Percentiles rank a stretch among this genome's conserved stretches.
Conservation (phyloP, 1,139 yeast genomes). For the Candida sojae region DNA sequence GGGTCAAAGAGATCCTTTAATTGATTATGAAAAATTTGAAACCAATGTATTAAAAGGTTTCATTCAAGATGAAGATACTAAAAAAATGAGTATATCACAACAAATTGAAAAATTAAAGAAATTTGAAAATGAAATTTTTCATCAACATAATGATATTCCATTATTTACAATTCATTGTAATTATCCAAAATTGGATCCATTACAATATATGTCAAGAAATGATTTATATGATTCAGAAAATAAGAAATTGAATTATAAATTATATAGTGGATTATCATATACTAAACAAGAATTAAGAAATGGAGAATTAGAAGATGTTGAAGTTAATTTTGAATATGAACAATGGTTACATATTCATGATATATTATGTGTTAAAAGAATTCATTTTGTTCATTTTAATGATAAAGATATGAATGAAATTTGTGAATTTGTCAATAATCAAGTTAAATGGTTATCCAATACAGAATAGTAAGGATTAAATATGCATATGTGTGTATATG, state of each 20-base stretch:
- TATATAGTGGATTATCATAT: constrained; percentile 30
- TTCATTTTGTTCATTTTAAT: constrained; percentile 29
- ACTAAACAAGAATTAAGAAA: constrained; percentile 13
- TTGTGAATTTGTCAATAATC: constrained; percentile 30
- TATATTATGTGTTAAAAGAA: constrained; percentile 28
- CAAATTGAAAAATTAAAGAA: constrained; percentile 25
- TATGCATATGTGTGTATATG: too few species aligned
- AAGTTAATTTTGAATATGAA: constrained; percentile 34
- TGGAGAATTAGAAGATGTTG: constrained; percentile 7
- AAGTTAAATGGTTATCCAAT: constrained; percentile 26
- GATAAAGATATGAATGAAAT: constrained; percentile 22
- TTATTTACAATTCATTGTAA: constrained; percentile 41
- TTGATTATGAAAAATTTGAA: constrained; percentile 26
- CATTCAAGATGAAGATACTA: constrained; percentile 6
- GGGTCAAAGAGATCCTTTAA: constrained; percentile 40
- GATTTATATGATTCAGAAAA: constrained; percentile 30
- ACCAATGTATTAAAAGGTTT: constrained; percentile 9
- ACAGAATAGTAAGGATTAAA: background rate
- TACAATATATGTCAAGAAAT: constrained; percentile 19
- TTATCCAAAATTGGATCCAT: constrained; percentile 41
- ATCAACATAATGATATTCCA: constrained; percentile 19
- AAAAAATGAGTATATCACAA: constrained; percentile 12
- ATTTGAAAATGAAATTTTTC: constrained; percentile 19
- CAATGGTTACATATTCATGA: constrained; percentile 35
- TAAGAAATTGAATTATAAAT: constrained; percentile 27